Evolutionary conservation across 2,329 filamentous ascomycete species (phyloP), one percentile per base, ranked within the genome.

Genomic region (Talaromyces sp.): DNA sequence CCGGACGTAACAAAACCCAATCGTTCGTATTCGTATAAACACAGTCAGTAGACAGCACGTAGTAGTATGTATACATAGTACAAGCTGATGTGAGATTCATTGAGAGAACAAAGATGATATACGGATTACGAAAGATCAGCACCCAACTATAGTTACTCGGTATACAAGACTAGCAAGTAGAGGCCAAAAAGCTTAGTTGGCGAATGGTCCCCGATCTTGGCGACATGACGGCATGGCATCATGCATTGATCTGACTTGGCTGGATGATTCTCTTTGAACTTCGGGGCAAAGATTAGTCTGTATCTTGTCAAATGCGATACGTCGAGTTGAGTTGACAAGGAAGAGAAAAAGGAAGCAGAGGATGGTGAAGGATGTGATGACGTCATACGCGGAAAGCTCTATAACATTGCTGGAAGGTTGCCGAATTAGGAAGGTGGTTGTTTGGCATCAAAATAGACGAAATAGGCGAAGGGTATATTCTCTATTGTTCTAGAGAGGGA

Each of bases 171-270:
- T 22, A 19, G 40, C 19, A 6, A 40, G 8, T 11, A 51, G 47
- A 53, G 13, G 25, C 47, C 31, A 25, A 56, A 56, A 56, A 56
- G 31, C 53, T 56, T 38, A 56, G 53, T 22, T 56, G 29, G 38
- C 38, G 5, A n/a, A 2, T 40, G 36, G 15, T 40, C n/a, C 7
- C 51, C 15, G 29, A 56, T 22, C 53, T 25, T 56, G 53, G 53
- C 53, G 17, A 36, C 15, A 22, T 56, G 53, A 56, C 53, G 53
- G 10, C 53, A 56, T 17, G 31, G 10, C 53, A 56, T 17, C n/a
- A 19, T 15, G 31, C 31, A 36, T 38, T 31, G 49, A 27, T n/a
- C 19, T 43, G 22, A n/a, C 25, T 27, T 5, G n/a, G n/a, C 22
- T 51, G 1, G 6, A 49, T 40, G 38, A 17, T 34, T 31, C 49